phyloP scores from a whole-genome alignment of 2,329 filamentous ascomycete species.

The Coleophoma crateriformis region DNA sequence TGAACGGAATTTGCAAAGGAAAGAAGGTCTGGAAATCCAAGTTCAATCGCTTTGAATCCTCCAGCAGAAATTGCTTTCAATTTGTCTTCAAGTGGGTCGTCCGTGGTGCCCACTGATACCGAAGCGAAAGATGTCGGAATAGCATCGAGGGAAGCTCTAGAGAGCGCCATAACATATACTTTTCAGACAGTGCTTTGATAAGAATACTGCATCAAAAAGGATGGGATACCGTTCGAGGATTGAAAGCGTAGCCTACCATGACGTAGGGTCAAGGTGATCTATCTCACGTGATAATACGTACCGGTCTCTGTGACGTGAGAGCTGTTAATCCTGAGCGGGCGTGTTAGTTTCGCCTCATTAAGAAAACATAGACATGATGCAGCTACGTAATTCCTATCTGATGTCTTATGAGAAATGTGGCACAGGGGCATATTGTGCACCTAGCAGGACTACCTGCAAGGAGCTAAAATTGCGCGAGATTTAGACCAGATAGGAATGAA shows the following conservation, averaged over 20 bases:
- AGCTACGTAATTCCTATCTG: too few relatives aligned
- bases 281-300: too few relatives aligned
- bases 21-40: slow-evolving; percentile 69
- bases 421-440: too few relatives aligned
- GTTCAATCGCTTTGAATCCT: slow-evolving; percentile 65
- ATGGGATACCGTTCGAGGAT: too few relatives aligned
- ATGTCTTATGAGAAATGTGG: too few relatives aligned
- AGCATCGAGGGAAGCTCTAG: slow-evolving; percentile 9
- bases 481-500: background rate
- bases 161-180: slow-evolving; percentile 6
- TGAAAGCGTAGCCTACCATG: background rate
- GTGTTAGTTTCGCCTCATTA: too few relatives aligned
- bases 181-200: too few relatives aligned
- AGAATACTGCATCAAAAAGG: too few relatives aligned
- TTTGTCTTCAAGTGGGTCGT: slow-evolving; percentile 52
- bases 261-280: background rate
- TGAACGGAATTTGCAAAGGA: slow-evolving; percentile 51
- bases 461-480: background rate
- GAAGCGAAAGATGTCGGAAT: slow-evolving; percentile 49
- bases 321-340: too few relatives aligned
- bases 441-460: too few relatives aligned
- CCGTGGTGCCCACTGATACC: slow-evolving; percentile 45
- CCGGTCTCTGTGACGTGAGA: too few relatives aligned
- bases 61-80: slow-evolving; percentile 57
- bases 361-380: too few relatives aligned